Conservation (phyloP, 2,329 filamentous ascomycete species). For the Pseudopithomyces chartarum region DNA sequence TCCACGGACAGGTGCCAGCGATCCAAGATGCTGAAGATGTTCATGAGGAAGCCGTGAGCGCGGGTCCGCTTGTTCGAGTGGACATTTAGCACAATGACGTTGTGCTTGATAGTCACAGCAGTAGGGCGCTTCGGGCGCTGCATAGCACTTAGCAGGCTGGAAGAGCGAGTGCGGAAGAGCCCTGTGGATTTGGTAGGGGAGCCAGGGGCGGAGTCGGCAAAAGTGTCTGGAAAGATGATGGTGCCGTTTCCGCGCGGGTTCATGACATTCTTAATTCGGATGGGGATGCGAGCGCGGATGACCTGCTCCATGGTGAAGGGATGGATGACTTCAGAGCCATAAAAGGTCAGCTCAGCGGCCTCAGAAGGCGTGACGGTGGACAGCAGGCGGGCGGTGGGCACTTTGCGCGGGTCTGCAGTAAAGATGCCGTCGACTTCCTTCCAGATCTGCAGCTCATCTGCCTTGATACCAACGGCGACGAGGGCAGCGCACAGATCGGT, state of each 20-base stretch:
- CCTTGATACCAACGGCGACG: conserved; percentile 84
- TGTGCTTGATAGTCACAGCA: conserved; percentile 93
- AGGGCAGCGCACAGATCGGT: conserved; percentile 95
- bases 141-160: conserved; percentile 50
- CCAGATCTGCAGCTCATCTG: conserved; percentile 93
- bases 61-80: conserved; percentile 97
- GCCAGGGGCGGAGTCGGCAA: conserved; percentile 56
- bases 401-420: conserved; percentile 82
- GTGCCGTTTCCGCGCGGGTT: conserved; percentile 80
- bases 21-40: conserved; percentile 90
- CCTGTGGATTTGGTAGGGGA: conserved; percentile 63
- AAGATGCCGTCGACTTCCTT: conserved; percentile 99
- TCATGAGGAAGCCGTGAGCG: conserved; percentile 93
- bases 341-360: conserved; percentile 86
- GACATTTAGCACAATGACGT: conserved; percentile 96
- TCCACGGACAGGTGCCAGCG: conserved; percentile 88
- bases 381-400: conserved; percentile 90
- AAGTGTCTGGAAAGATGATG: conserved; percentile 77
- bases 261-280: conserved; percentile 91
- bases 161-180: conserved; percentile 54
- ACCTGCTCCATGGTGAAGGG: conserved; percentile 98
- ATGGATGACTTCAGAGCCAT: conserved; percentile 88
- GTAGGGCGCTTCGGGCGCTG: conserved; percentile 57
- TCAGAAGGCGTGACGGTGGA: conserved; percentile 89
- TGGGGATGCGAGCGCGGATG: conserved; percentile 76